Conservation (phyloP, 768 basidiomycete genomes). For the Tulasnella sp. region DNA sequence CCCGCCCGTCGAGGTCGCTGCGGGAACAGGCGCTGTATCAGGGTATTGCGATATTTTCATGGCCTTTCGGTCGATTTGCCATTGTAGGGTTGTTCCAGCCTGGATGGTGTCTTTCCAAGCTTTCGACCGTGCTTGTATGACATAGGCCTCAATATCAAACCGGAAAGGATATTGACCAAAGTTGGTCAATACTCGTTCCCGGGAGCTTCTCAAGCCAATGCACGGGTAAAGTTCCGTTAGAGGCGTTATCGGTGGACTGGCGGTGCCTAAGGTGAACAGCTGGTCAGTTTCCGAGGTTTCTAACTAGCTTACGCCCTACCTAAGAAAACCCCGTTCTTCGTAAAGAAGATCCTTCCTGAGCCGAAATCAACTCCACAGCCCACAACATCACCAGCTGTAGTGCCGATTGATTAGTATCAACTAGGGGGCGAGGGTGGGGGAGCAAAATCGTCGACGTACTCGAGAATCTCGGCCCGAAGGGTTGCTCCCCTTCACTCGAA, state of each 20-base stretch:
- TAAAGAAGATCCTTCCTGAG: slow-evolving; percentile 41
- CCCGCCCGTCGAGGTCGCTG: background rate
- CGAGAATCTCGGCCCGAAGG: slow-evolving; percentile 76
- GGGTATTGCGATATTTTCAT: background rate
- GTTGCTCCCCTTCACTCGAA: slow-evolving; percentile 60
- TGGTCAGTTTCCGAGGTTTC: slow-evolving; percentile 4
- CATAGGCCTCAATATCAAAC: slow-evolving; percentile 87
- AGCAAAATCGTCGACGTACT: slow-evolving; percentile 49
- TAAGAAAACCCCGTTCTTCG: slow-evolving; percentile 51
- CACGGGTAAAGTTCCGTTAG: slow-evolving; percentile 70
- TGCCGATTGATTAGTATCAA: background rate
- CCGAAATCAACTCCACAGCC: slow-evolving; percentile 94
- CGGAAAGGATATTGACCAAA: slow-evolving; percentile 83
- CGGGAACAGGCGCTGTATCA: background rate
- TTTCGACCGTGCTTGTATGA: slow-evolving; percentile 61
- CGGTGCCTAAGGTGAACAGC: slow-evolving; percentile 21
- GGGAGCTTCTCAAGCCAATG: slow-evolving; percentile 77
- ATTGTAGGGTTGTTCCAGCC: slow-evolving; percentile 39
- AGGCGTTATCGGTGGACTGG: slow-evolving; percentile 50
- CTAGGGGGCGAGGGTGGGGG: background rate
- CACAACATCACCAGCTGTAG: slow-evolving; percentile 74
- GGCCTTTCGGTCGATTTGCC: slow-evolving; percentile 17
- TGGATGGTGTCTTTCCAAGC: slow-evolving; percentile 58
- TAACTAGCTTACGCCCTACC: slow-evolving; percentile 44
- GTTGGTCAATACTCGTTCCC: slow-evolving; percentile 78